A percentile compares a stretch with the other conserved stretches of the same genome.
Conservation (phyloP, 768 basidiomycete species). For the Russula sp. region DNA sequence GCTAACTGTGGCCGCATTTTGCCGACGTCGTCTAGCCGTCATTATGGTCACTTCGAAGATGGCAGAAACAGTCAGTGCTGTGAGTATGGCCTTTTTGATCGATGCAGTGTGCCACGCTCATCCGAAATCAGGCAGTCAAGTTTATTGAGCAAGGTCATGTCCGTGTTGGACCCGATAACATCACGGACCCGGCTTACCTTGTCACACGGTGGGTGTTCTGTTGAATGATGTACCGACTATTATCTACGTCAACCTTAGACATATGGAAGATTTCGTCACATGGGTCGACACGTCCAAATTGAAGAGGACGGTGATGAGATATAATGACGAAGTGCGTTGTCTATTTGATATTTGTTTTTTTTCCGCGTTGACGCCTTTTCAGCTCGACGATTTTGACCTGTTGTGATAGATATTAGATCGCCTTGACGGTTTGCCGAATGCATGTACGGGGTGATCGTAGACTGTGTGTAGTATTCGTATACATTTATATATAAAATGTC, state of each 20-base stretch:
- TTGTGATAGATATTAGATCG: slow-evolving; percentile 35
- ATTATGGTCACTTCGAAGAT: slow-evolving; percentile 90
- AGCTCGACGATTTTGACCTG: slow-evolving; percentile 95
- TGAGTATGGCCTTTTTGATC: slow-evolving; percentile 28
- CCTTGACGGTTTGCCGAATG: neutral
- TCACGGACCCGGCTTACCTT: slow-evolving; percentile 93
- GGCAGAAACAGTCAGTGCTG: slow-evolving; percentile 91
- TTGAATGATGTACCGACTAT: slow-evolving; percentile 4
- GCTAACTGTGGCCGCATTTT: slow-evolving; percentile 92
- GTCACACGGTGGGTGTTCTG: slow-evolving; percentile 62
- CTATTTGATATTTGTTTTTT: neutral
- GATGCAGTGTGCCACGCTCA: slow-evolving; percentile 1
- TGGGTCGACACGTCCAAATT: slow-evolving; percentile 98
- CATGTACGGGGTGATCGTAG: neutral
- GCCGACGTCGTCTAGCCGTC: slow-evolving; percentile 85
- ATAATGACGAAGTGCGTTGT: slow-evolving; percentile 83
- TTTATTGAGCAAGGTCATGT: slow-evolving; percentile 99
- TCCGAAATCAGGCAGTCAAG: slow-evolving; percentile 68
- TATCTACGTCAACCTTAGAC: slow-evolving; percentile 37
- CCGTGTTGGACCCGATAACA: slow-evolving; percentile 90
- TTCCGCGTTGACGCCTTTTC: slow-evolving; percentile 22
- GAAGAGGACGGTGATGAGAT: slow-evolving; percentile 89
- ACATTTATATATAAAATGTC: too few species aligned
- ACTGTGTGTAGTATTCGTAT: neutral
- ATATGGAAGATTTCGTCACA: slow-evolving; percentile 99